phyloP scores from a whole-genome alignment of 768 basidiomycete genomes.

The Termitomyces sp. region DNA sequence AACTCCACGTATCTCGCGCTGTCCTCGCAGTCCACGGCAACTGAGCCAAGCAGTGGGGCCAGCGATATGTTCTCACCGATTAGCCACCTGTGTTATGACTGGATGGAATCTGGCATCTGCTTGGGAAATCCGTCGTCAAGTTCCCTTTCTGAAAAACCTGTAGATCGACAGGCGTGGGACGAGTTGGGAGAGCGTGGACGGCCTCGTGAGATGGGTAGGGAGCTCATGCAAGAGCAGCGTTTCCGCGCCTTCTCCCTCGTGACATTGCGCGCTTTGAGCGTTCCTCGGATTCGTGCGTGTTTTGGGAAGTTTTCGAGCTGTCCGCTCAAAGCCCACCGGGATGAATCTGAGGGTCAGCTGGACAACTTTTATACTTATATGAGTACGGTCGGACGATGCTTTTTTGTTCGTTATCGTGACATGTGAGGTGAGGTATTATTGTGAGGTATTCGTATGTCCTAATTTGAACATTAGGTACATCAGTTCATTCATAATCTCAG shows the following conservation, averaged over 20 bases:
- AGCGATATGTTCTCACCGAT: conserved; percentile 55
- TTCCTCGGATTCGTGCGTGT: conserved; percentile 55
- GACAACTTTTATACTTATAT: background rate
- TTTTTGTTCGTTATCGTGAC: background rate
- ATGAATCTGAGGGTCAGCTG: background rate
- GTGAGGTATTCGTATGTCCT: background rate
- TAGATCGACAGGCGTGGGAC: background rate
- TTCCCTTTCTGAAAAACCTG: background rate
- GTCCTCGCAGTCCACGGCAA: conserved; percentile 51
- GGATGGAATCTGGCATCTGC: conserved; percentile 63
- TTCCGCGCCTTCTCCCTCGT: conserved; percentile 49
- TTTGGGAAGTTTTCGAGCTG: conserved; percentile 48
- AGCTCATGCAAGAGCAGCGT: conserved; percentile 48
- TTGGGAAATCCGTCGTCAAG: conserved; percentile 32
- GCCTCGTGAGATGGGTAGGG: conserved; percentile 51
- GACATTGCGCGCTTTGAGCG: conserved; percentile 41
- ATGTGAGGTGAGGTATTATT: background rate
- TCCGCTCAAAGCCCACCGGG: conserved; percentile 35
- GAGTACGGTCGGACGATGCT: background rate
- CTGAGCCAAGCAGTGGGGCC: conserved; percentile 38
- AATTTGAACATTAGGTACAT: background rate
- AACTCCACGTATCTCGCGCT: conserved; percentile 57
- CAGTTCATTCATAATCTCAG: background rate
- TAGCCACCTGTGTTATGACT: conserved; percentile 57
- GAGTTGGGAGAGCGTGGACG: conserved; percentile 23